Evolutionary conservation across 352 stramenopile species (phyloP).

Genomic region (Vaucheria bursata): DNA sequence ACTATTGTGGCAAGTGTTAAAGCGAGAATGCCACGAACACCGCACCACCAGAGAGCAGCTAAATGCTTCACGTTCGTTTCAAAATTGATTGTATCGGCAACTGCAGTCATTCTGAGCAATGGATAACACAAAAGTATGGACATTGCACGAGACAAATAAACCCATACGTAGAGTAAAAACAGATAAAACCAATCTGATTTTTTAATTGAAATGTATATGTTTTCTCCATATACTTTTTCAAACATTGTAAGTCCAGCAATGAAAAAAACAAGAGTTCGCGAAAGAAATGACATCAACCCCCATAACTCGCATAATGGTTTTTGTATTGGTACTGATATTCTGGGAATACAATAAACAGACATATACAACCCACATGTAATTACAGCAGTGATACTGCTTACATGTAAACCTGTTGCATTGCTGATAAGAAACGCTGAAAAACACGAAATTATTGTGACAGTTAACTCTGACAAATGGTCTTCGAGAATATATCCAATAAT

Average conservation of each 20-base stretch:
- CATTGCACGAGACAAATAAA: slow-evolving; percentile 21
- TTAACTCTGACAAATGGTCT: slow-evolving; percentile 55
- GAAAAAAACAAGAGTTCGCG: slow-evolving; percentile 53
- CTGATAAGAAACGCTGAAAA: slow-evolving; percentile 52
- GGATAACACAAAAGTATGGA: slow-evolving; percentile 20
- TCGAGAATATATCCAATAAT: slow-evolving; percentile 51
- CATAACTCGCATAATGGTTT: slow-evolving; percentile 42
- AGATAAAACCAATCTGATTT: slow-evolving; percentile 43
- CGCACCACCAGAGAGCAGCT: slow-evolving; percentile 25
- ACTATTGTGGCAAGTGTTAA: slow-evolving; percentile 33
- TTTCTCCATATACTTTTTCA: slow-evolving; percentile 9
- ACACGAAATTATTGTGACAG: slow-evolving; percentile 49
- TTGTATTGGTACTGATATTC: slow-evolving; percentile 33
- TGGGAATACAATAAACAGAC: slow-evolving; percentile 34
- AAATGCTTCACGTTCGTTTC: slow-evolving; percentile 23
- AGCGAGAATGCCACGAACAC: slow-evolving; percentile 14
- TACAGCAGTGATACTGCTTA: slow-evolving; percentile 8
- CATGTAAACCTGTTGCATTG: slow-evolving; percentile 48
- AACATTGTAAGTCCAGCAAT: slow-evolving; percentile 44
- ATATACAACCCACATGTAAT: slow-evolving; percentile 37
- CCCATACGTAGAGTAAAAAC: slow-evolving; percentile 37
- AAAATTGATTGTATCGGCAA: neutral
- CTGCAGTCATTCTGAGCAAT: slow-evolving; percentile 9
- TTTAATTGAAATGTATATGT: slow-evolving; percentile 15
- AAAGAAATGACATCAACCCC: slow-evolving; percentile 41